Evolutionary conservation across 805 yeast species (phyloP).

Genomic region (Suhomyces sp.): DNA sequence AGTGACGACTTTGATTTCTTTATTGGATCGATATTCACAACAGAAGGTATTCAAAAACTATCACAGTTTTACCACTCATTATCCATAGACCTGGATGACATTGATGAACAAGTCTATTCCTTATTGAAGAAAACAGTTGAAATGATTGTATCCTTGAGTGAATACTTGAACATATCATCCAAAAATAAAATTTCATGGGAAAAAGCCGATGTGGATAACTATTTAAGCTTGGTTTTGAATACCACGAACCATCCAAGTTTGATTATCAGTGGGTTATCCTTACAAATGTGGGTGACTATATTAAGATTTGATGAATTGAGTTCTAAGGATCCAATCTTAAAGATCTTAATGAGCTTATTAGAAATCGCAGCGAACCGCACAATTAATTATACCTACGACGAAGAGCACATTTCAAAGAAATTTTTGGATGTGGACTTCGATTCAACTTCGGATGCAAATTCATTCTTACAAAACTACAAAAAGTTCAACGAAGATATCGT

Average conservation of each 20-base stretch:
- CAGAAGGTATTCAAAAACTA: constrained; percentile 72
- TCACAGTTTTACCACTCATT: constrained; percentile 61
- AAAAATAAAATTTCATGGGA: constrained; percentile 49
- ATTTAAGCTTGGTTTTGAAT: constrained; percentile 69
- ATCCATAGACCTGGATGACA: constrained; percentile 62
- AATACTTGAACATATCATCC: constrained; percentile 57
- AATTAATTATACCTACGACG: constrained; percentile 68
- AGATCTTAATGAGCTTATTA: constrained; percentile 63
- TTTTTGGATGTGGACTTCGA: constrained; percentile 87
- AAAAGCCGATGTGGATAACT: constrained; percentile 61
- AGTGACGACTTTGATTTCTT: constrained; percentile 72
- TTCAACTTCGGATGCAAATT: constrained; percentile 71
- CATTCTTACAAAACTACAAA: constrained; percentile 76
- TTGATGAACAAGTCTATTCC: constrained; percentile 79
- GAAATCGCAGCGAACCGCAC: constrained; percentile 77
- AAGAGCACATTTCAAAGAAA: constrained; percentile 60
- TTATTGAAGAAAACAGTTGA: constrained; percentile 88
- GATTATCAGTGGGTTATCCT: constrained; percentile 84
- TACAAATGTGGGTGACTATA: constrained; percentile 93
- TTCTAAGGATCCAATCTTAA: constrained; percentile 53
- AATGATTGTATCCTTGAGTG: constrained; percentile 84
- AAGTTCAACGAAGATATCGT: constrained; percentile 88
- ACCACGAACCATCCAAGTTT: constrained; percentile 84
- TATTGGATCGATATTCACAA: constrained; percentile 73
- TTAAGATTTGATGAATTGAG: constrained; percentile 76